Evolutionary conservation across 192 early-diverging fungal genomes (phyloP).

Genomic region (Lunasporangiospora selenospora): DNA sequence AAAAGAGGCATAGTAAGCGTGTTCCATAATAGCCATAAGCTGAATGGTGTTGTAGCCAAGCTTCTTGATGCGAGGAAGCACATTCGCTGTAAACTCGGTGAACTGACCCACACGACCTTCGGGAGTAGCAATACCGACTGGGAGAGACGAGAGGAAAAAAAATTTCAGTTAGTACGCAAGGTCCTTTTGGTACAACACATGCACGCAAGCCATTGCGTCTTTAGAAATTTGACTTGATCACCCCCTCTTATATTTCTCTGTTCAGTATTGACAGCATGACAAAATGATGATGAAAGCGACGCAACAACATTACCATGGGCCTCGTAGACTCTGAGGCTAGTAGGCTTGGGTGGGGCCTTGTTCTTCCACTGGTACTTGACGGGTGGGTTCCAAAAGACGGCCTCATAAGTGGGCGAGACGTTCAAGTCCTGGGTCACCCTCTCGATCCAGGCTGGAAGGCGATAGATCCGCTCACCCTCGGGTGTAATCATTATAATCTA

Average conservation of each 20-base stretch:
- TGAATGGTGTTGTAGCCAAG: conserved; percentile 87
- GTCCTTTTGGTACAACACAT: no score
- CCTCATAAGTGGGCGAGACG: conserved; percentile 84
- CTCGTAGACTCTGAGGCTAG: conserved; percentile 86
- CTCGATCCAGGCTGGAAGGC: conserved; percentile 88
- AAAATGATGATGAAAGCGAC: no score
- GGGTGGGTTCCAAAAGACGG: conserved; percentile 95
- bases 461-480: conserved; percentile 76
- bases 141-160: no score
- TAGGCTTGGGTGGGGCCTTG: conserved; percentile 68
- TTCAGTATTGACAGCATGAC: no score
- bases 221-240: no score
- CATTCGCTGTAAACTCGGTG: conserved; percentile 87
- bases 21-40: conserved; percentile 97
- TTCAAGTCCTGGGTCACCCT: conserved; percentile 85
- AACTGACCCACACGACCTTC: conserved; percentile 86
- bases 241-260: not conserved
- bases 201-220: no score
- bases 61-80: conserved; percentile 85
- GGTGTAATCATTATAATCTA: conserved; percentile 77
- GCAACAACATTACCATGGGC: conserved; percentile 89
- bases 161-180: no score
- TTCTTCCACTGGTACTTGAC: conserved; percentile 81
- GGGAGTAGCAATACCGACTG: conserved; percentile 91
- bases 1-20: conserved; percentile 98